Conservation (phyloP, 768 basidiomycete species). For the Termitomyces sp. region DNA sequence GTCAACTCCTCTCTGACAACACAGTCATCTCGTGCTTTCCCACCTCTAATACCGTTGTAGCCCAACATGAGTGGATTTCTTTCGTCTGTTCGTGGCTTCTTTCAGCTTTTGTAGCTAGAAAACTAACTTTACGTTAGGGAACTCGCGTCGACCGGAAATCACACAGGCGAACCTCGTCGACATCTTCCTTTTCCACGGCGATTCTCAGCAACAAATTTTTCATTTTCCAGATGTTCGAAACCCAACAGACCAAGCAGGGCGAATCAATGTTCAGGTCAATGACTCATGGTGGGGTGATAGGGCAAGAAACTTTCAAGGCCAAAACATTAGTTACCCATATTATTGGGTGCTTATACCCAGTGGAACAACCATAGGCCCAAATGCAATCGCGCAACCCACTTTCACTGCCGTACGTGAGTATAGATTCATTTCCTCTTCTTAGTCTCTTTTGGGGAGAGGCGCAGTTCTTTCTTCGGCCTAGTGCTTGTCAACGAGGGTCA, state of each 20-base stretch:
- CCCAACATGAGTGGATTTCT: constrained; percentile 71
- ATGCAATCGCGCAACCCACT: constrained; percentile 58
- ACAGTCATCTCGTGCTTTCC: constrained; percentile 78
- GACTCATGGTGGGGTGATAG: constrained; percentile 69
- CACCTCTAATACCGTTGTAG: constrained; percentile 40
- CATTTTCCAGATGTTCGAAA: constrained; percentile 35
- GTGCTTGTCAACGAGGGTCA: not conserved
- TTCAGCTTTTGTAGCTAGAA: constrained; percentile 4
- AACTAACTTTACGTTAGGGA: constrained; percentile 46
- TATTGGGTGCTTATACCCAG: constrained; percentile 74
- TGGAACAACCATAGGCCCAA: constrained; percentile 49
- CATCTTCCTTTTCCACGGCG: constrained; percentile 73
- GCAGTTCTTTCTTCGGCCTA: not conserved
- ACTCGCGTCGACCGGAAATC: constrained; percentile 62
- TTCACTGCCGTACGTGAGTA: constrained; percentile 80
- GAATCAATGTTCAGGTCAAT: constrained; percentile 50
- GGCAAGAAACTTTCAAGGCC: constrained; percentile 43
- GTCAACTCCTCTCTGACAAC: constrained; percentile 60
- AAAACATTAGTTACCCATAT: constrained; percentile 59
- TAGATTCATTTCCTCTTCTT: not conserved
- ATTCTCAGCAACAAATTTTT: constrained; percentile 48
- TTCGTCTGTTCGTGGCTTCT: constrained; percentile 66
- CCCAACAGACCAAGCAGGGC: constrained; percentile 50
- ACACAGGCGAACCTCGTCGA: constrained; percentile 61
- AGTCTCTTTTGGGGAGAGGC: not conserved